A percentile compares a stretch with the other conserved stretches of the same genome.
These are phyloP conservation scores for Alternaria arbusti DNA, from an alignment of 2,329 filamentous ascomycete species.

Conservation along the genomic window DNA sequence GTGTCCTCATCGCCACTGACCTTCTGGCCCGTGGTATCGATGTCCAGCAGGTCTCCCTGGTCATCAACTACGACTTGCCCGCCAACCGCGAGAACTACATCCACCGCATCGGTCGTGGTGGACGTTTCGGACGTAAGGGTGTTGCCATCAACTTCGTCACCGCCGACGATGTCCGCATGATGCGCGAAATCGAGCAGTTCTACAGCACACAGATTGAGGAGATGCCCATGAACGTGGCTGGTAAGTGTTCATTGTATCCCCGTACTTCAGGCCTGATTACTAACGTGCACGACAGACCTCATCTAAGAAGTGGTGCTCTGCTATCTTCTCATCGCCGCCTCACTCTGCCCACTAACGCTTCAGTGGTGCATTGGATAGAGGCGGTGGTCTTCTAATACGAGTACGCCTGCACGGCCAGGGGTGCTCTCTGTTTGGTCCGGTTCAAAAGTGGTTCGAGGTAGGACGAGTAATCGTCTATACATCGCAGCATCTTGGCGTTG, in stretches of 20 bases:
- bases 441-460: conserved; percentile 46
- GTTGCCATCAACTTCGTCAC: conserved; percentile 99
- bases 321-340: conserved; percentile 34
- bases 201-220: conserved; percentile 99
- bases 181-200: conserved; percentile 99
- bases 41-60: conserved; percentile 98
- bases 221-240: conserved; percentile 94
- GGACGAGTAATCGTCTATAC: conserved; percentile 40
- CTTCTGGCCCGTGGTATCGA: conserved; percentile 99
- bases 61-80: conserved; percentile 99
- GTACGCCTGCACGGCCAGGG: conserved; percentile 41
- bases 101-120: conserved; percentile 98
- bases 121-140: conserved; percentile 99
- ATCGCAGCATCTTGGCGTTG: conserved; percentile 52
- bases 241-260: conserved; percentile 50
- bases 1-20: conserved; percentile 98
- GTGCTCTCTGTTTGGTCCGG: conserved; percentile 33
- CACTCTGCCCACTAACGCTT: conserved; percentile 30
- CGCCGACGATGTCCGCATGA: conserved; percentile 98
- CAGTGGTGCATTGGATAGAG: conserved; percentile 34
- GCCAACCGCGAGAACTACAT: conserved; percentile 99
- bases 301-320: conserved; percentile 44
- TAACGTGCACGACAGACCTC: conserved; percentile 40
- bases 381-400: conserved; percentile 42
- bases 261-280: background rate